phyloP scores from a whole-genome alignment of 2,329 filamentous ascomycete genomes.

The Penicillium sp. region DNA sequence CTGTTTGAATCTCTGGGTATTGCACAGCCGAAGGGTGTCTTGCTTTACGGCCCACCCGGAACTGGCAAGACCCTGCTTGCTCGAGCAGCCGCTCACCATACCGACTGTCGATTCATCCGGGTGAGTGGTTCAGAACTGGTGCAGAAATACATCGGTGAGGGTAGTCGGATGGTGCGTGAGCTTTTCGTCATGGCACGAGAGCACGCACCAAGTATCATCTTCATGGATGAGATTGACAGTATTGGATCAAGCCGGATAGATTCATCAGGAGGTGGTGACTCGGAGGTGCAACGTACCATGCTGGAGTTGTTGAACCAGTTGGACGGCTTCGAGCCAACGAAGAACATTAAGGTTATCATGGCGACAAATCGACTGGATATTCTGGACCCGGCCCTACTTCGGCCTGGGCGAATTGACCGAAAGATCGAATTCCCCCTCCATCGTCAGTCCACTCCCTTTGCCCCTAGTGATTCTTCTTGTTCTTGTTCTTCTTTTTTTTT shows the following conservation, averaged over 20 bases:
- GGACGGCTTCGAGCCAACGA: constrained; percentile 97
- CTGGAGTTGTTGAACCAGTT: constrained; percentile 96
- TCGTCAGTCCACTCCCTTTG: constrained; percentile 51
- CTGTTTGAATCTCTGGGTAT: constrained; percentile 99
- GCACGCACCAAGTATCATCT: constrained; percentile 97
- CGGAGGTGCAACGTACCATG: constrained; percentile 98
- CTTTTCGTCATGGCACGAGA: constrained; percentile 99
- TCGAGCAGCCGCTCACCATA: constrained; percentile 94
- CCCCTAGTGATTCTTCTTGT: background rate
- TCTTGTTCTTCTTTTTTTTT: background rate
- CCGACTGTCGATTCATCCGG: constrained; percentile 98
- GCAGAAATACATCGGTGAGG: constrained; percentile 99
- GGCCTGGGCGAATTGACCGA: constrained; percentile 95
- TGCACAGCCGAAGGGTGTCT: constrained; percentile 94
- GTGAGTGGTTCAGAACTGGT: constrained; percentile 95
- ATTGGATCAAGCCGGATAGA: constrained; percentile 97
- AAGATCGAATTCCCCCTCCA: constrained; percentile 98
- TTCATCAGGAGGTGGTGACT: constrained; percentile 91
- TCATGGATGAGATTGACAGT: constrained; percentile 99
- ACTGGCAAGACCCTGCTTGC: constrained; percentile 96
- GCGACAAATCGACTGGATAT: constrained; percentile 98
- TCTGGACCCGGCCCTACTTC: constrained; percentile 87
- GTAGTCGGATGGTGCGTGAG: constrained; percentile 96
- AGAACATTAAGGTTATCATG: constrained; percentile 99
- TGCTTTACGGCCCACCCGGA: constrained; percentile 93